Conservation (phyloP, 352 stramenopile species). For the Pythium scleroteichum region DNA sequence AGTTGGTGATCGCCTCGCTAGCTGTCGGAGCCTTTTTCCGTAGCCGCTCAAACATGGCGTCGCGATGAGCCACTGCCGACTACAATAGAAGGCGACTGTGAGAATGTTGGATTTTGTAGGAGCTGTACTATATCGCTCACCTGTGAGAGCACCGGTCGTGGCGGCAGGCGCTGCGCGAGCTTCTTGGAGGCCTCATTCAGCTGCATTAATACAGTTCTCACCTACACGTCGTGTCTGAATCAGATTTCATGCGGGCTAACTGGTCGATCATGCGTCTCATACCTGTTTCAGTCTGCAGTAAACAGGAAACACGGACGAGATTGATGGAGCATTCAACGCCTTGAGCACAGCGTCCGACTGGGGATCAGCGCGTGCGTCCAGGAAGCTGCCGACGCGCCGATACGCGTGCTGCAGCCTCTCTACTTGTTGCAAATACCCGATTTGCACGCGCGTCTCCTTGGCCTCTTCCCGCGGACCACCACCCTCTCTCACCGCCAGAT, state of each 20-base stretch:
- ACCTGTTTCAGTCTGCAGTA: slow-evolving; percentile 58
- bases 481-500: slow-evolving; percentile 33
- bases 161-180: slow-evolving; percentile 32
- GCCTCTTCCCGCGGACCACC: not conserved
- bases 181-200: slow-evolving; percentile 40
- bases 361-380: slow-evolving; percentile 34
- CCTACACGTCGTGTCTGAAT: slow-evolving; percentile 23
- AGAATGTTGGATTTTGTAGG: no score
- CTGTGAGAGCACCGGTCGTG: slow-evolving; percentile 32
- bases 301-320: slow-evolving; percentile 48
- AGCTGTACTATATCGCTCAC: slow-evolving; percentile 9
- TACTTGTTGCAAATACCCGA: slow-evolving; percentile 14
- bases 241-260: no score
- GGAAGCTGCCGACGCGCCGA: slow-evolving; percentile 32
- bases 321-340: slow-evolving; percentile 31
- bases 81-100: not conserved
- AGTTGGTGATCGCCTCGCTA: not conserved
- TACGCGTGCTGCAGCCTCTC: slow-evolving; percentile 39
- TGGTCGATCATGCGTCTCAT: not conserved
- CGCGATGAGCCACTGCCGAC: slow-evolving; percentile 36
- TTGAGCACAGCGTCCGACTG: slow-evolving; percentile 32
- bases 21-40: slow-evolving; percentile 31
- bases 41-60: slow-evolving; percentile 46
- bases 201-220: slow-evolving; percentile 38
- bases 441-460: slow-evolving; percentile 9